Percentiles rank a stretch among this genome's conserved stretches.
These are phyloP conservation scores for Glycyrrhiza uralensis DNA, from an alignment of 306 rosid genomes.

Conservation along the genomic window DNA sequence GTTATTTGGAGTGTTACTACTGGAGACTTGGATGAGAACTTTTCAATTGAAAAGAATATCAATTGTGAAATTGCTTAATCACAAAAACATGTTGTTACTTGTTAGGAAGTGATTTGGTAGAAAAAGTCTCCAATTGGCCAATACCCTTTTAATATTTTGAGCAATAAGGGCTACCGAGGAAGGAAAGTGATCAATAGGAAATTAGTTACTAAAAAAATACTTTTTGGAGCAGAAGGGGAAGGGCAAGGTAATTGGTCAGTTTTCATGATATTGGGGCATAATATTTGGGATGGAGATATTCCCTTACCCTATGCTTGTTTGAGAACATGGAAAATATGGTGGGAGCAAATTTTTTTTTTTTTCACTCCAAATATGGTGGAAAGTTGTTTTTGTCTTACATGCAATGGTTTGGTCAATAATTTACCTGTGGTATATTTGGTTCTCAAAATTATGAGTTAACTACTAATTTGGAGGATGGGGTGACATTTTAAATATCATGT, in stretches of 20 bases:
- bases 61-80: not conserved
- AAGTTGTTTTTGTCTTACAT: not conserved
- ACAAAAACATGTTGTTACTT: not conserved
- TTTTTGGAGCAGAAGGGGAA: not conserved
- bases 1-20: not conserved
- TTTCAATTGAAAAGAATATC: not conserved
- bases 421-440: not conserved
- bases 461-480: not conserved
- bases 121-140: not conserved
- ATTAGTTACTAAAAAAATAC: not conserved
- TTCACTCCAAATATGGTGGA: not conserved
- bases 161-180: not conserved
- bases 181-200: not conserved
- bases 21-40: not conserved
- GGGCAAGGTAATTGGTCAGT: not conserved
- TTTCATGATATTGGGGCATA: not conserved
- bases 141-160: not conserved
- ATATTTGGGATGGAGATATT: not conserved
- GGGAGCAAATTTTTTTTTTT: not conserved
- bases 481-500: not conserved
- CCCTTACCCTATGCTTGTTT: not conserved
- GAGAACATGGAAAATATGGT: not conserved
- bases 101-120: not conserved
- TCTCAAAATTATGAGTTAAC: not conserved
- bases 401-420: not conserved